Evolutionary conservation across 768 basidiomycete species (phyloP).

Genomic region (Phylloporus sp.): DNA sequence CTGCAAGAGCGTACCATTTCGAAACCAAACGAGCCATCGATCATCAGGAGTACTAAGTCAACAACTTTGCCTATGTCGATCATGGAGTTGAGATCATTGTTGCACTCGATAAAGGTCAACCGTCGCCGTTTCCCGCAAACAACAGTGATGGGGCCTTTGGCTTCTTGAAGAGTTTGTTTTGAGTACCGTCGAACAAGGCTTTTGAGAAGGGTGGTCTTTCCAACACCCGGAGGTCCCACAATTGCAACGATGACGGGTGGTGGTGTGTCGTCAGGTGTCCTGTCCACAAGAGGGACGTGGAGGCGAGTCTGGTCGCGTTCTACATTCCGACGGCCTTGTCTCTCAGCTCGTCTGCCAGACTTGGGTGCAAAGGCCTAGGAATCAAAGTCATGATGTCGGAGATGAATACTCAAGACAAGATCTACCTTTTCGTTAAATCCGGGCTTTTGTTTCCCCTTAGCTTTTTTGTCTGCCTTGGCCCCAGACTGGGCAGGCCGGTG

Average conservation of each 20-base stretch:
- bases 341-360: conserved; percentile 86
- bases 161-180: conserved; percentile 87
- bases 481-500: conserved; percentile 76
- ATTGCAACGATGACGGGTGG: conserved; percentile 94
- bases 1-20: conserved; percentile 76
- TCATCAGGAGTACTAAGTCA: conserved; percentile 94
- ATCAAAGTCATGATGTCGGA: neutral
- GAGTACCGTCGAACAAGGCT: conserved; percentile 89
- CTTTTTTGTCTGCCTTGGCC: conserved; percentile 72
- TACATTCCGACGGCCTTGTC: conserved; percentile 84
- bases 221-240: conserved; percentile 95
- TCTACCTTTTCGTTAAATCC: conserved; percentile 88
- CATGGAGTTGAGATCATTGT: conserved; percentile 97
- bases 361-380: conserved; percentile 82
- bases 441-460: conserved; percentile 63
- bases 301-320: conserved; percentile 93
- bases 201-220: conserved; percentile 92
- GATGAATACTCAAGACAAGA: neutral
- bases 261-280: conserved; percentile 87
- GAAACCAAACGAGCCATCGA: conserved; percentile 96
- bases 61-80: conserved; percentile 97
- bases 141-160: conserved; percentile 91
- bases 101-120: conserved; percentile 96
- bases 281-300: conserved; percentile 93
- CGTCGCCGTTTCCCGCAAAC: conserved; percentile 90